Base-by-base conservation (phyloP, 768 basidiomycete genomes). In the Amanita inopinata region DNA sequence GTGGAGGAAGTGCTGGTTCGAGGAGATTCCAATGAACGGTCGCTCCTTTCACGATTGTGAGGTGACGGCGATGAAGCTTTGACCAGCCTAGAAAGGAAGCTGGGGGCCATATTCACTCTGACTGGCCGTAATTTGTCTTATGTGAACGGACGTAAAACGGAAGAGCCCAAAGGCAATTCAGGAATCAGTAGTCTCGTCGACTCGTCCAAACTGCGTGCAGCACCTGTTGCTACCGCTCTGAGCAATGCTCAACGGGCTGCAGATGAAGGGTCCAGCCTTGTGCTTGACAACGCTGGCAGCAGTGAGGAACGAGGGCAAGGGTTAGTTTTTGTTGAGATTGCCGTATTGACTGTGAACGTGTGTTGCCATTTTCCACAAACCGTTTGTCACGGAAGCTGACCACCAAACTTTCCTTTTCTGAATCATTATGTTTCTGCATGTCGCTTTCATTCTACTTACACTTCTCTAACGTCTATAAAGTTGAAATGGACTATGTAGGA, bases 11-110 rank as follows among this genome's bases (percentile, higher is more conserved):
- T 17, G 31, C 14, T 17, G 34, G 40, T 5, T 19, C 28, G 40
- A 15, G 40, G 40, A 1, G 31, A 31, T 9, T 32, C 39, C 8
- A 23, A 14, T 17, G 40, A 33, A 3, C 18, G 27, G n/a, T 23
- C 30, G 33, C 40, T 33, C 2, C 40, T 12, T 23, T 44, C 43
- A 0, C 34, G 34, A 2, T 15, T 33, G 27, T n/a, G 22, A 9
- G 11, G 23, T 22, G 17, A n/a, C n/a, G 15, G 22, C 20, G 43
- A 33, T 3, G 43, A 34, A 44, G 15, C 22, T 12, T 44, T 44
- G 25, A 44, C 43, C 12, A 44, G 43, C 43, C 43, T 12, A 12
- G 43, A 36, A 44, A 44, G 34, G 43, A 44, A 44, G 27, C 34
- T 37, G 15, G 43, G 43, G 5, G 43, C 34, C 43, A 44, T 43